Conservation (phyloP, 495 filamentous ascomycete species). For the Clohesyomyces aquaticus region DNA sequence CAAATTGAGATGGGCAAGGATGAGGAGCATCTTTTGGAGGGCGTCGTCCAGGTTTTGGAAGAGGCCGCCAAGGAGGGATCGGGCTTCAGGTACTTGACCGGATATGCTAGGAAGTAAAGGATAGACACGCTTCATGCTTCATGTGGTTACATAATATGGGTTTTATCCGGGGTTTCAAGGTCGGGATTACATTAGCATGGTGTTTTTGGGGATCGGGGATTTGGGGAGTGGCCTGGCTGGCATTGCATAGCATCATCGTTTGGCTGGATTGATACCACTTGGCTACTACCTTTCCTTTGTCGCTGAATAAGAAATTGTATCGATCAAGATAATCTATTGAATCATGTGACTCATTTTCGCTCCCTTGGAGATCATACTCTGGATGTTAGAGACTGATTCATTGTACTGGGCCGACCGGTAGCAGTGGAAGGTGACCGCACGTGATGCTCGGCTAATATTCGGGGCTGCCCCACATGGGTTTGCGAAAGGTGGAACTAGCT, state of each 20-base stretch:
- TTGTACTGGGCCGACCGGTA: too few relatives aligned
- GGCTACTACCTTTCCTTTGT: slow-evolving; percentile 24
- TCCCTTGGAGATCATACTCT: too few relatives aligned
- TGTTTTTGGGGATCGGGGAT: slow-evolving; percentile 14
- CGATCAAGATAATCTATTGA: too few relatives aligned
- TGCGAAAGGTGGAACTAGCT: background rate
- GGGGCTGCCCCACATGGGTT: background rate
- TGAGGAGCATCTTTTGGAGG: slow-evolving; percentile 66
- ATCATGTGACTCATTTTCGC: too few relatives aligned
- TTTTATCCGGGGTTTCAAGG: slow-evolving; percentile 13
- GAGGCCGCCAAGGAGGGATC: slow-evolving; percentile 78
- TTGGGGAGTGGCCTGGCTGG: background rate
- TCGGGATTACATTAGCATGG: slow-evolving; percentile 38
- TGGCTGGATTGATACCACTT: slow-evolving; percentile 28
- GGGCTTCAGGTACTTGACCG: slow-evolving; percentile 84
- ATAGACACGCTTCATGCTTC: background rate
- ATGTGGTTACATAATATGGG: slow-evolving; percentile 18
- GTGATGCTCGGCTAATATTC: slow-evolving; percentile 14
- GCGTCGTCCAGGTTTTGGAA: slow-evolving; percentile 77
- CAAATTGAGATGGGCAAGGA: slow-evolving; percentile 80
- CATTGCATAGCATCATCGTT: slow-evolving; percentile 2
- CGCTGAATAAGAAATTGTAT: slow-evolving; percentile 15
- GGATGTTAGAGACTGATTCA: too few relatives aligned
- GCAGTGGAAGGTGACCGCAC: slow-evolving; percentile 3
- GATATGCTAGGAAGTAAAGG: slow-evolving; percentile 78